Conservation (phyloP, 2,329 filamentous ascomycete species). For the Claviceps sp. region DNA sequence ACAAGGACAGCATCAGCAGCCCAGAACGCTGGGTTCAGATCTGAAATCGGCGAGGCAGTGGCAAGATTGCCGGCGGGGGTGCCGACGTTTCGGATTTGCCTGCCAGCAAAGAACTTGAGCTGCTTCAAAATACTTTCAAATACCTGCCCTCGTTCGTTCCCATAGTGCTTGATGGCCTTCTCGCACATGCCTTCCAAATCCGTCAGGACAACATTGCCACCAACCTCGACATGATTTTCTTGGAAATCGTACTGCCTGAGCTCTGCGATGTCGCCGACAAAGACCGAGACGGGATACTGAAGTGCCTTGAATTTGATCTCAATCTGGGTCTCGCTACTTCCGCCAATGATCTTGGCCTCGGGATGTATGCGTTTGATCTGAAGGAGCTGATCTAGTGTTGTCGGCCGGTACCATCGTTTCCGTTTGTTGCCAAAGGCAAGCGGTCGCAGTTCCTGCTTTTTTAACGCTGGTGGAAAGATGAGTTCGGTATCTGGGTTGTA, state of each 20-base stretch:
- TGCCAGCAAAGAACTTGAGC: conserved; percentile 83
- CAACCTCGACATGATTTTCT: conserved; percentile 75
- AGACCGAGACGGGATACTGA: conserved; percentile 80
- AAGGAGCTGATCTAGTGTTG: conserved; percentile 72
- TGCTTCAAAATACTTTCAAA: conserved; percentile 91
- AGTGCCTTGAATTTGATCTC: conserved; percentile 97
- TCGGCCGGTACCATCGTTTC: conserved; percentile 86
- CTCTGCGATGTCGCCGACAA: conserved; percentile 85
- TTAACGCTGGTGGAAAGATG: conserved; percentile 80
- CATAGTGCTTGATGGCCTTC: conserved; percentile 68
- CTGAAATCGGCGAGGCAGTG: conserved; percentile 91
- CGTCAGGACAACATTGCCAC: conserved; percentile 83
- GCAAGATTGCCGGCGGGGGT: conserved; percentile 90
- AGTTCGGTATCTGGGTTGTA: conserved; percentile 90
- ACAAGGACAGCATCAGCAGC: conserved; percentile 72
- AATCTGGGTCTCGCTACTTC: conserved; percentile 94
- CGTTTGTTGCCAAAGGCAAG: conserved; percentile 87
- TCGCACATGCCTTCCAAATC: conserved; percentile 79
- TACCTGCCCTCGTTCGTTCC: conserved; percentile 55
- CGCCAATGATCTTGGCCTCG: conserved; percentile 84
- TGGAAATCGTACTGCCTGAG: conserved; percentile 68
- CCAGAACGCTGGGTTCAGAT: conserved; percentile 88
- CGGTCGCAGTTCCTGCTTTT: conserved; percentile 68
- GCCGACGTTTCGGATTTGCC: conserved; percentile 95
- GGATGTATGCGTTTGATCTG: conserved; percentile 83